Conservation (phyloP, 1,139 yeast species). For the Meyerozyma smithsonii region DNA sequence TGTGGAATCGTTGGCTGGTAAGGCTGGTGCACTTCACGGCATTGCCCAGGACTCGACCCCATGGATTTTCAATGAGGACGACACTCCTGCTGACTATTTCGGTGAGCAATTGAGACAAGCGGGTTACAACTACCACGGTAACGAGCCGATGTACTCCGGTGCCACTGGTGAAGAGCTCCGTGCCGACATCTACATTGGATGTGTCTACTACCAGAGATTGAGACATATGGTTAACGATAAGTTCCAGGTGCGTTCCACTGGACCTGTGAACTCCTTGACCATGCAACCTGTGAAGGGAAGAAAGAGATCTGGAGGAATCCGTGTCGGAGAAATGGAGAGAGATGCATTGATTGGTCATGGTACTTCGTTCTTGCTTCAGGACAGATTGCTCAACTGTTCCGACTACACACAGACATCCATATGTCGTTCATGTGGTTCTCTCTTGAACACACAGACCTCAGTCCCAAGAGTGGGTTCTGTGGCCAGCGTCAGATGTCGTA, state of each 20-base stretch:
- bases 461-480: constrained; percentile 87
- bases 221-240: constrained; percentile 99
- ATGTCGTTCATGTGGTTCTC: constrained; percentile 91
- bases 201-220: constrained; percentile 95
- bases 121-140: constrained; percentile 96
- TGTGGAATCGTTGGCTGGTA: constrained; percentile 96
- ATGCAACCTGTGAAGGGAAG: constrained; percentile 99
- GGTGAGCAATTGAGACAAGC: constrained; percentile 86
- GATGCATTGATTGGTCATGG: constrained; percentile 99
- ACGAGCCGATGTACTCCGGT: constrained; percentile 98
- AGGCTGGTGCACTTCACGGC: constrained; percentile 97
- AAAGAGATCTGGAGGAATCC: constrained; percentile 98
- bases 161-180: constrained; percentile 97
- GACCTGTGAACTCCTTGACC: constrained; percentile 93
- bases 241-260: constrained; percentile 98
- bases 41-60: constrained; percentile 97
- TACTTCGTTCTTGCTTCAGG: constrained; percentile 93
- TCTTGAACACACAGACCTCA: constrained; percentile 81
- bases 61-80: constrained; percentile 85
- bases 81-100: constrained; percentile 96
- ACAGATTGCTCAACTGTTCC: constrained; percentile 89
- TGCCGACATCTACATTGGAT: constrained; percentile 93
- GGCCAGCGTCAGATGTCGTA: constrained; percentile 81
- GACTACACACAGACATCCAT: constrained; percentile 90
- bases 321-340: constrained; percentile 99